A percentile compares a stretch with the other conserved stretches of the same genome.
phyloP scores from a whole-genome alignment of 2,329 filamentous ascomycete species.

The Botrytis fabae region DNA sequence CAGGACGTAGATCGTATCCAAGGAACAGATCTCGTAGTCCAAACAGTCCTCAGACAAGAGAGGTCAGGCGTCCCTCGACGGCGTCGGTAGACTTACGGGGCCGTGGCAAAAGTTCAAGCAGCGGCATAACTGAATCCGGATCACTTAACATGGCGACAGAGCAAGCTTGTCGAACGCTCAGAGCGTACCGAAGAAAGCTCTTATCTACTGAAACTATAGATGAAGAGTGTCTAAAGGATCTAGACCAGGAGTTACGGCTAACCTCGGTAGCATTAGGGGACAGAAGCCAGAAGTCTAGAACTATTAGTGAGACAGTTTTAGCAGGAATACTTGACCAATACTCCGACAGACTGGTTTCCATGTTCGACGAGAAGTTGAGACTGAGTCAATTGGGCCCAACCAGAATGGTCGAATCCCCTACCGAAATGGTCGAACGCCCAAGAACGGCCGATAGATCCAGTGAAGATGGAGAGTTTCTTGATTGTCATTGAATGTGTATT shows the following conservation, averaged over 20 bases:
- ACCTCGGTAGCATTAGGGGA: constrained; percentile 58
- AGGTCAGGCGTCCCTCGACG: constrained; percentile 54
- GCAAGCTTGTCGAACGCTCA: constrained; percentile 61
- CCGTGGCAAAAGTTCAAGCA: constrained; percentile 50
- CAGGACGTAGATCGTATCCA: constrained; percentile 27
- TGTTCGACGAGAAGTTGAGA: constrained; percentile 71
- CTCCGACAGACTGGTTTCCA: constrained; percentile 67
- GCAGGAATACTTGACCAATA: constrained; percentile 72
- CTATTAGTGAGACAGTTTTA: constrained; percentile 58
- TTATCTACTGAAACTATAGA: constrained; percentile 55
- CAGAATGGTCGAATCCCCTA: constrained; percentile 23
- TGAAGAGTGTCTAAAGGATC: constrained; percentile 58
- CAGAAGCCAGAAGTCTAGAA: constrained; percentile 43
- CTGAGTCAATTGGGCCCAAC: constrained; percentile 42
- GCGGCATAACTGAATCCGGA: constrained; percentile 49
- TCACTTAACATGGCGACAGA: constrained; percentile 64
- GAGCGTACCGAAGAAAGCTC: constrained; percentile 64
- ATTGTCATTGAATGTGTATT: constrained; percentile 10
- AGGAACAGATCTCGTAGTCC: constrained; percentile 39
- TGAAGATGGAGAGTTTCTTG: constrained; percentile 20
- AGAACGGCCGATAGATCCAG: constrained; percentile 31
- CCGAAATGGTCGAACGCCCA: constrained; percentile 28
- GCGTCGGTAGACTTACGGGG: constrained; percentile 50
- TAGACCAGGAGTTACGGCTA: constrained; percentile 64
- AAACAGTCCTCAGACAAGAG: constrained; percentile 30